These are phyloP conservation scores for Yarrowia sp. DNA, from an alignment of 805 yeast species.

Conservation along the genomic window DNA sequence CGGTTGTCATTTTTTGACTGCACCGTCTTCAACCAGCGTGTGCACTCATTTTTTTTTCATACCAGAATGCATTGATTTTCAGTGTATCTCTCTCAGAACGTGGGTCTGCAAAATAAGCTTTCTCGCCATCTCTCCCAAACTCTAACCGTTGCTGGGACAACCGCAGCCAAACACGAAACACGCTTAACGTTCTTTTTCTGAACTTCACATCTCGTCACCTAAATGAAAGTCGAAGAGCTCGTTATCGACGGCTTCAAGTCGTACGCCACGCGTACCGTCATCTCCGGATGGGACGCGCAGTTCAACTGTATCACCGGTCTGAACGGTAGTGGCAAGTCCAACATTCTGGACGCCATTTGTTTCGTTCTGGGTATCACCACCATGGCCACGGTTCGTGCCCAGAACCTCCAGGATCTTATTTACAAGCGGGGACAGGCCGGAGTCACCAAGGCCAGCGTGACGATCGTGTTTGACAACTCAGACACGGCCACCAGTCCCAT, in stretches of 20 bases:
- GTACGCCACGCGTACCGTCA: slow-evolving; percentile 93
- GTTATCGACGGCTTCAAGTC: slow-evolving; percentile 97
- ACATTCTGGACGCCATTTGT: slow-evolving; percentile 93
- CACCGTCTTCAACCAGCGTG: neutral
- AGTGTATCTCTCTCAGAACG: too few relatives aligned
- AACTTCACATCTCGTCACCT: neutral
- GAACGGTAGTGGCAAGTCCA: slow-evolving; percentile 97
- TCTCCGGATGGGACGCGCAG: slow-evolving; percentile 92
- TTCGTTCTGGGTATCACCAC: slow-evolving; percentile 96
- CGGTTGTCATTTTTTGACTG: slow-evolving; percentile 14
- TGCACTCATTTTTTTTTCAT: neutral
- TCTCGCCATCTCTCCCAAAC: neutral
- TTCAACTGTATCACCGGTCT: slow-evolving; percentile 97
- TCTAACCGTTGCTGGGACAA: slow-evolving; percentile 16
- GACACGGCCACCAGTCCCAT: slow-evolving; percentile 78
- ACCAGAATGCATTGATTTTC: too few relatives aligned
- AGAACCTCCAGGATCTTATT: slow-evolving; percentile 86
- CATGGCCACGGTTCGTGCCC: slow-evolving; percentile 93
- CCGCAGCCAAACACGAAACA: slow-evolving; percentile 18
- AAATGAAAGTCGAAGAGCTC: slow-evolving; percentile 91
- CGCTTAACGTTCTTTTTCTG: neutral
- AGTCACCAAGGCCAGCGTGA: slow-evolving; percentile 92
- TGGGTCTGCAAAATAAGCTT: too few relatives aligned
- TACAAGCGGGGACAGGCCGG: slow-evolving; percentile 98
- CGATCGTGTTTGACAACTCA: slow-evolving; percentile 87